These are phyloP conservation scores for Lactifluus hygrophoroides DNA, from an alignment of 768 basidiomycete species.

Conservation along the genomic window DNA sequence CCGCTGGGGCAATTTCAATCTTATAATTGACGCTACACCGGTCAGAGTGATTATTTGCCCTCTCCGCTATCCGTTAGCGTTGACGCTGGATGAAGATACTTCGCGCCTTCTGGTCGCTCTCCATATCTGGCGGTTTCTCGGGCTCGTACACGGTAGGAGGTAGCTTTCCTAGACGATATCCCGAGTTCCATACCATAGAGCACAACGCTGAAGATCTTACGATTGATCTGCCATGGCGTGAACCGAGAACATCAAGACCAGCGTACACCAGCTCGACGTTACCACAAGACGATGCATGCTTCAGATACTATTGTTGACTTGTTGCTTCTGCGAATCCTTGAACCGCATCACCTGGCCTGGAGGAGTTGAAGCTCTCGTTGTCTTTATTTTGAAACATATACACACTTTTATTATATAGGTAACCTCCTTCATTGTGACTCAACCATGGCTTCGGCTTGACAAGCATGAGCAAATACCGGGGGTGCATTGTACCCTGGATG, in stretches of 20 bases:
- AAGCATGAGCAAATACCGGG: conserved; percentile 94
- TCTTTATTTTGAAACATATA: neutral
- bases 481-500: conserved; percentile 66
- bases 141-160: conserved; percentile 72
- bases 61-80: conserved; percentile 45
- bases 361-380: conserved; percentile 9
- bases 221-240: conserved; percentile 90
- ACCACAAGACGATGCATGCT: conserved; percentile 61
- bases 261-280: conserved; percentile 80
- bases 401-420: conserved; percentile 70
- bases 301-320: conserved; percentile 66
- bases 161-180: conserved; percentile 73
- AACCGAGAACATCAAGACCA: conserved; percentile 82
- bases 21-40: conserved; percentile 94
- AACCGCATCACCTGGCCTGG: conserved; percentile 79
- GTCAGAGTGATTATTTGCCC: conserved; percentile 82
- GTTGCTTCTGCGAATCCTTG: conserved; percentile 84
- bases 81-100: conserved; percentile 47
- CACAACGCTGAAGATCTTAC: conserved; percentile 44
- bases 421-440: conserved; percentile 67
- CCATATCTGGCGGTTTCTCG: conserved; percentile 37
- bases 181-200: conserved; percentile 79
- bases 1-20: conserved; percentile 89
- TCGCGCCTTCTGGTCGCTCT: conserved; percentile 47
- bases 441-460: conserved; percentile 87